Base-by-base conservation (phyloP, 352 stramenopile genomes). In the Phytophthora constricta region DNA sequence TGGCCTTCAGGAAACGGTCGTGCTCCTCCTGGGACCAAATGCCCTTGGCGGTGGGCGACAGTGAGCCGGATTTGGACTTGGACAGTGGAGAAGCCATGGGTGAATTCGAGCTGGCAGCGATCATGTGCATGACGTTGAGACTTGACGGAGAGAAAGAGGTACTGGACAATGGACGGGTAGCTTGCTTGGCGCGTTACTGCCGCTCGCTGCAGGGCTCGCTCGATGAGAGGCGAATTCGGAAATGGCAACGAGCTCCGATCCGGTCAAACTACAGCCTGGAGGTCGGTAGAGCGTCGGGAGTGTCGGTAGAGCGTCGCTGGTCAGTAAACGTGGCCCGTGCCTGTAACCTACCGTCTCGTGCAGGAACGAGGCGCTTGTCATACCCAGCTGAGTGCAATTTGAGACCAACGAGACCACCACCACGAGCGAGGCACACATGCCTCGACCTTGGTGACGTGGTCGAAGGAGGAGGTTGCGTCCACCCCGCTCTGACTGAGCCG, bases 21-120 rank as follows among this genome's bases (percentile, higher is more conserved):
- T 92, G 84, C 64, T 92, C 84, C 22, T 87, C 81, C 23, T 70
- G 68, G 4, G 84, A 85, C 84, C 84, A 92, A 57, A 86, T 87
- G 4, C 79, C 83, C 33, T 79, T 84, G 52, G 66, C 55, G 22
- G 70, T 72, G 19, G 70, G 70, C 27, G 70, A 78, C 54, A 78
- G 71, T 47, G 66, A 31, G 41, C 64, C 64, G n/a, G 66, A 3
- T 52, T 61, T 58, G 20, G 66, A 26, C 34, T 59, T 63, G 41
- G 55, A 34, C 16, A n/a, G n/a, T n/a, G n/a, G n/a, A n/a, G n/a
- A n/a, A n/a, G 55, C 48, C 34, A 72, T 4, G 8, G 70, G 70
- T 23, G 70, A 75, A 45, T 57, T 72, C 43, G 66, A 67, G 58
- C 57, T 54, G 45, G 49, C 48, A 54, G 66, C 66, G 50, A 78